phyloP scores from a whole-genome alignment of 2,329 filamentous ascomycete genomes.

The Aspergillus brunneoviolaceus region DNA sequence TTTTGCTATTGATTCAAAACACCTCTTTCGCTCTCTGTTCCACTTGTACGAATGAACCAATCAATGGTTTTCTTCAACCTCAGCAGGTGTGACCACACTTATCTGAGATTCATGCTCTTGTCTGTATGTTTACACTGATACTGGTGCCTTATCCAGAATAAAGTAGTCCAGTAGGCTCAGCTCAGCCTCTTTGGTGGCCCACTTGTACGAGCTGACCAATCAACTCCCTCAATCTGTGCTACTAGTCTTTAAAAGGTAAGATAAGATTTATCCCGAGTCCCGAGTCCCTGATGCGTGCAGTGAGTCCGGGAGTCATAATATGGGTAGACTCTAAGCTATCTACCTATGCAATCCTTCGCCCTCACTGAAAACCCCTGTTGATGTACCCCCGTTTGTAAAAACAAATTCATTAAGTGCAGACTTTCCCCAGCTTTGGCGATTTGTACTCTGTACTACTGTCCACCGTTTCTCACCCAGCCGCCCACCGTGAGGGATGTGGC shows the following conservation, averaged over 20 bases:
- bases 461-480: neutral
- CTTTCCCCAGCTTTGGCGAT: neutral
- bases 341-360: too few relatives aligned
- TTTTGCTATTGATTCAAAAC: neutral
- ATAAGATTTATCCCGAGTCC: neutral
- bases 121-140: neutral
- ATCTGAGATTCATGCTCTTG: neutral
- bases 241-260: neutral
- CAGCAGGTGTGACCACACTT: neutral
- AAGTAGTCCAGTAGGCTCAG: neutral
- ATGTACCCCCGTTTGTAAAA: constrained; percentile 1
- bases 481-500: neutral
- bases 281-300: too few relatives aligned
- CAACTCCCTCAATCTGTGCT: neutral
- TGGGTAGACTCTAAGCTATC: too few relatives aligned
- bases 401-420: neutral
- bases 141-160: too few relatives aligned
- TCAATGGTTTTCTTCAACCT: neutral
- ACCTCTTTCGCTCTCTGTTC: neutral
- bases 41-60: constrained; percentile 12
- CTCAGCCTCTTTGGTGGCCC: constrained; percentile 1
- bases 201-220: constrained; percentile 11
- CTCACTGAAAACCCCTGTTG: neutral
- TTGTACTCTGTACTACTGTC: neutral
- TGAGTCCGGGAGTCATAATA: too few relatives aligned